Evolutionary conservation across 1,139 yeast species (phyloP), one percentile per base, ranked within the genome.

Genomic region (Blastobotrys niveus): DNA sequence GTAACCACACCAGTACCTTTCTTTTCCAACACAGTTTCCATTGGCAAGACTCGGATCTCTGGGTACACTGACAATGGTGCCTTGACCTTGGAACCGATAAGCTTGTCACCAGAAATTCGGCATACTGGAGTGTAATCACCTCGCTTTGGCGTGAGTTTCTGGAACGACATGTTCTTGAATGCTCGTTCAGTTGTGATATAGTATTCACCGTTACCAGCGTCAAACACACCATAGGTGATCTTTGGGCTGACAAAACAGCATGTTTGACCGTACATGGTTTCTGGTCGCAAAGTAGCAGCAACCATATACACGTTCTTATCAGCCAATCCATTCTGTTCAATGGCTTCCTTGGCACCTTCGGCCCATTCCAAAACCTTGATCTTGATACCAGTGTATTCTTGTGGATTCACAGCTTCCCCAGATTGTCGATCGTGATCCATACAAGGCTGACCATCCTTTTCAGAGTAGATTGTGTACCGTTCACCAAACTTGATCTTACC

Each of bases 1-100:
- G 97, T 91, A 48, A 93, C 98, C 36, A 91, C 97, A 72, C 97
- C 98, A 42, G 98, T 93, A 76, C 98, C 98, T 72, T 93, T 91
- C 48, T 80, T 74, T 34, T 95, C 94, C 65, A 91, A 74, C 48
- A 93, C 91, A 30, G 96, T 87, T 68, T 91, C 97, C 99, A 91
- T 91, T 55, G 99, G 99, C 57, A 91, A 76, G 48, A 93, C 83
- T 60, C 93, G 77, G 56, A 91, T 72, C 58, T 84, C 79, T 47
- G 79, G 71, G 64, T 79, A 72, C 17, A 73, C 74, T 14, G 96
- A 78, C 55, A 84, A 71, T 49, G 98, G 98, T 29, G 98, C 95
- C 55, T 73, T 69, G 57, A 93, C 84, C 67, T 79, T 79, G 44
- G 96, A 79, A 36, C 99, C 98, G 59, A 93, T 74, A 57, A 91